Percentiles rank a stretch among this genome's conserved stretches.
phyloP scores from a whole-genome alignment of 2,329 filamentous ascomycete genomes.

The Penicillium brasilianum region DNA sequence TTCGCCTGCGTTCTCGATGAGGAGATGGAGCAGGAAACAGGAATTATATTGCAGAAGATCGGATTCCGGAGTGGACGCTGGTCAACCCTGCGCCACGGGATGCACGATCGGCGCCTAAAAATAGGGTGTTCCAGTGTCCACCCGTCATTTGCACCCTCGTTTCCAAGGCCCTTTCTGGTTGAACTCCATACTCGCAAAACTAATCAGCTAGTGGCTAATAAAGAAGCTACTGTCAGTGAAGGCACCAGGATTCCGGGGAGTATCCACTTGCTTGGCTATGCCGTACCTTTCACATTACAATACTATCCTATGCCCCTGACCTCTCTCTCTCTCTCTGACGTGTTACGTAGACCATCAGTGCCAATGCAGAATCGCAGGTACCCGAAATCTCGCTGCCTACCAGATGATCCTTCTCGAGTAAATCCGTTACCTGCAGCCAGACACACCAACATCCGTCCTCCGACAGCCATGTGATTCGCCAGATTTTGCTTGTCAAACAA shows the following conservation, averaged over 20 bases:
- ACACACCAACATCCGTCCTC: not conserved
- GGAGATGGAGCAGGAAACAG: not conserved
- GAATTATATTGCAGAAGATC: conserved; percentile 16
- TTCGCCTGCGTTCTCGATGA: not conserved
- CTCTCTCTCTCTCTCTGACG: not conserved
- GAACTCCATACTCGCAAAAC: not conserved
- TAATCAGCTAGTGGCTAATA: not conserved
- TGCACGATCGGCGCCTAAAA: conserved; percentile 32
- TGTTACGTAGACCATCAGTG: not conserved
- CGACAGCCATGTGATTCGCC: not conserved
- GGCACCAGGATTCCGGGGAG: conserved; percentile 17
- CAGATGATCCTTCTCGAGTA: not conserved
- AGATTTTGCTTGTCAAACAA: not conserved
- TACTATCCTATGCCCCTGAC: not conserved
- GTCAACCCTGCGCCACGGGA: conserved; percentile 25
- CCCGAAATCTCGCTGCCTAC: conserved; percentile 21
- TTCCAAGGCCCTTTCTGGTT: not conserved
- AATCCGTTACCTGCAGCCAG: not conserved
- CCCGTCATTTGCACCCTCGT: conserved; percentile 6
- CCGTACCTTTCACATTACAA: not conserved
- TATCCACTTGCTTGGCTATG: conserved; percentile 20
- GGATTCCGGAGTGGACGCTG: conserved; percentile 5
- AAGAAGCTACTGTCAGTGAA: conserved; percentile 1
- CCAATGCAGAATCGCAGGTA: conserved; percentile 13
- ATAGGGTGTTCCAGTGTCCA: conserved; percentile 20